Base-by-base conservation (phyloP, 805 yeast genomes). In the Maudiozyma bulderi region DNA sequence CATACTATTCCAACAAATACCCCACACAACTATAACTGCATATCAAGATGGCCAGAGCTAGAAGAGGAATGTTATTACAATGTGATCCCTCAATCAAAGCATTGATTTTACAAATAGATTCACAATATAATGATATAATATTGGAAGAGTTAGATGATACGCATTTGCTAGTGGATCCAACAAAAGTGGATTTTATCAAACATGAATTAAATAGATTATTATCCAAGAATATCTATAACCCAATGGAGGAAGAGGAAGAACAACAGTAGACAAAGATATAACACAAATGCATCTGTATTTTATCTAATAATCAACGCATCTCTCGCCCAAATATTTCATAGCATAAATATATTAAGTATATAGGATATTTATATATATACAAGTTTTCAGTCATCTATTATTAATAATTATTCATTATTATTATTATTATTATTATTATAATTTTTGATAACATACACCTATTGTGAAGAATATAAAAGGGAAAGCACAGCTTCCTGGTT, bases 31-130 rank as follows among this genome's bases (percentile, higher is more conserved):
- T 13, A 39, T 7, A 8, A 39, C 14, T n/a, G 11, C 11, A 20
- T 26, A 26, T 8, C 9, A 31, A 14, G n/a, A 65, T 73, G 82
- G 77, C 81, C 1, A 68, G 80, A 52, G 82, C 82, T 39, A 71
- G 79, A 42, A 75, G 73, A 59, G 82, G 82, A 47, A 71, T 76
- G 3, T 57, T 78, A 43, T 66, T 78, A 14, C 74, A 76, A 54
- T 78, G 97, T 64, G 99, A 91, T 64, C 98, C 99, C 1, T 87
- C 97, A 1, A 89, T 91, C 54, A 77, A 81, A 54, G 96, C 98
- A 0, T 72, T 91, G 45, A 86, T 91, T 2, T 68, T 91, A 26
- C 84, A 82, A 62, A 84, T 91, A 41, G 98, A 93, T 65, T 70
- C 87, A 0, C 78, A 80, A 30, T 69, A 74, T 37, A 84, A 86